Base-by-base conservation (phyloP, 805 yeast genomes). In the Yarrowia sp. region DNA sequence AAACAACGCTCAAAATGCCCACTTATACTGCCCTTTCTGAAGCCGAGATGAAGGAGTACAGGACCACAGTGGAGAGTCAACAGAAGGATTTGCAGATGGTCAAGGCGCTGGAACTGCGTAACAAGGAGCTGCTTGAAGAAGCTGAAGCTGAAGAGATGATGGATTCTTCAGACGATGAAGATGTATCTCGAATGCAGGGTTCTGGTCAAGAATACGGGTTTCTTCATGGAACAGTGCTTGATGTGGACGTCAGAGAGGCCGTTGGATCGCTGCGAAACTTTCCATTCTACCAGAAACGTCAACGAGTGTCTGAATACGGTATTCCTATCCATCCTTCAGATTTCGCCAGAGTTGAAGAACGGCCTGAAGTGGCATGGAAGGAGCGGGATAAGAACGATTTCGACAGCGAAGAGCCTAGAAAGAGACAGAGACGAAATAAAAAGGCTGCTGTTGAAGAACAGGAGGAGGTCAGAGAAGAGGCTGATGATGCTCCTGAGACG, bases 251-350 rank as follows among this genome's bases (percentile, higher is more conserved):
- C 47, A 78, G 82, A 44, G 64, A 58, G 13, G 50, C 64, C 5
- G 51, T 44, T 4, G 64, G 64, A 8, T n/a, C 50, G 31, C 39
- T 17, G 55, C 18, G n/a, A 75, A 72, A 48, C 70, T 95, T 93
- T 72, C 98, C 97, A 11, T 88, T 79, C 69, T 77, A 84, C 42
- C 81, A 83, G 1, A 82, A 80, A 55, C 83, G 84, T 69, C 77
- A 82, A 28, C 84, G 88, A 68, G 77, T 81, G 53, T 98, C 95
- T 72, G 98, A 93, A 69, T 95, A 93, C 74, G 99, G 99, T 35
- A 87, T 85, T 65, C 76, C 86, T 1, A 86, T 92, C 18, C 86
- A 87, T 67, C 81, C 82, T 47, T 83, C 84, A 42, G 88, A 87
- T 69, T 88, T 86, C 71, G 81, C 79, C 36, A 77, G 82, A 65